Evolutionary conservation across 345 rosid genomes (phyloP).

Genomic region (Melastoma malabathricum): DNA sequence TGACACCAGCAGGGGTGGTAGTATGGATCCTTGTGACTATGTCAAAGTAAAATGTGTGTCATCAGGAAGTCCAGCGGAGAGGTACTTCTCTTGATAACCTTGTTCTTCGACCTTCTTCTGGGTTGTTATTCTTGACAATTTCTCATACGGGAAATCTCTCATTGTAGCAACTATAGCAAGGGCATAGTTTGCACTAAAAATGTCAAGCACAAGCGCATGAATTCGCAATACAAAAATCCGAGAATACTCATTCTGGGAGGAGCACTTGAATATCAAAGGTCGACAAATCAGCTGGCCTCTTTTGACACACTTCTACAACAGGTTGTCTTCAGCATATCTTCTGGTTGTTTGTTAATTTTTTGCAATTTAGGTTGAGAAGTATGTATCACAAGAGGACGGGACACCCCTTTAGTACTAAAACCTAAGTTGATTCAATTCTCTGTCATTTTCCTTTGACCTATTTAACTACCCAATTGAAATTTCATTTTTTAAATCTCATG

Average conservation of each 20-base stretch:
- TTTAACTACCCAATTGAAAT: background rate
- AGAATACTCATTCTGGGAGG: constrained; percentile 81
- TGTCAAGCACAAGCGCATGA: constrained; percentile 98
- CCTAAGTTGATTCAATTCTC: background rate
- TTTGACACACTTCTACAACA: constrained; percentile 73
- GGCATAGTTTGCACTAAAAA: constrained; percentile 97
- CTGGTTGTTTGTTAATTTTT: background rate
- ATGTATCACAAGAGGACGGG: too few relatives aligned
- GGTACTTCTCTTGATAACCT: constrained; percentile 30
- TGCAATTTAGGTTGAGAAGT: background rate
- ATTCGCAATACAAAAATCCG: constrained; percentile 85
- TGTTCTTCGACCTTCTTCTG: background rate
- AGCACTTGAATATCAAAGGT: constrained; percentile 81
- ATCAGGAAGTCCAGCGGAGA: constrained; percentile 67
- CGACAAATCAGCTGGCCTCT: constrained; percentile 73
- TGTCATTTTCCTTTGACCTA: background rate
- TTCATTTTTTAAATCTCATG: constrained; percentile 6
- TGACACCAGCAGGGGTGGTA: constrained; percentile 92
- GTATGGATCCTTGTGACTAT: constrained; percentile 96
- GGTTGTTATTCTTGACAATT: background rate
- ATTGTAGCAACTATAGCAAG: constrained; percentile 59
- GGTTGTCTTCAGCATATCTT: constrained; percentile 27
- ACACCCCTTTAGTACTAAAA: background rate
- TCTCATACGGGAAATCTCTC: constrained; percentile 9
- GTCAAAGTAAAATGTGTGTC: constrained; percentile 94